A percentile compares a stretch with the other conserved stretches of the same genome.
These are phyloP conservation scores for Luvunga scandens DNA, from an alignment of 345 rosid species.

Conservation along the genomic window DNA sequence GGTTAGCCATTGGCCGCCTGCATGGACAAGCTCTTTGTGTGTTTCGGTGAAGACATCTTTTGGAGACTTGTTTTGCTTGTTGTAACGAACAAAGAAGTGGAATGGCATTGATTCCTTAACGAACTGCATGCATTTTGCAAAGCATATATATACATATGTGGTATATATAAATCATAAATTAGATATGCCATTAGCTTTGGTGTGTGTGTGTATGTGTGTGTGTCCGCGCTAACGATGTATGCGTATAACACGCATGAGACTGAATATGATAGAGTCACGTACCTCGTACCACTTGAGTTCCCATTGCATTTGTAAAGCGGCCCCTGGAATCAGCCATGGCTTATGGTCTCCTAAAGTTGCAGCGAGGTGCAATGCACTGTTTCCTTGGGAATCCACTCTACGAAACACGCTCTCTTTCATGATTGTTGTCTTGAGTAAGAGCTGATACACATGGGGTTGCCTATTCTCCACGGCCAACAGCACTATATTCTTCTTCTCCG, in stretches of 20 bases:
- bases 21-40: slow-evolving; percentile 32
- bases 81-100: slow-evolving; percentile 33
- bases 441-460: slow-evolving; percentile 38
- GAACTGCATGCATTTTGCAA: slow-evolving; percentile 25
- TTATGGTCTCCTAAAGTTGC: slow-evolving; percentile 37
- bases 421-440: slow-evolving; percentile 16
- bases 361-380: slow-evolving; percentile 55
- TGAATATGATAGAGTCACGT: neutral
- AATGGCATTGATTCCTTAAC: slow-evolving; percentile 40
- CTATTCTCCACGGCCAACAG: slow-evolving; percentile 52
- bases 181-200: neutral
- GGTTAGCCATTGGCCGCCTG: slow-evolving; percentile 47
- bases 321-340: slow-evolving; percentile 57
- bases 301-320: slow-evolving; percentile 66
- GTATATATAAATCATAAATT: too few species aligned
- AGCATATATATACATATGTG: too few species aligned
- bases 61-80: slow-evolving; percentile 29
- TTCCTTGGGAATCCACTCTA: slow-evolving; percentile 35
- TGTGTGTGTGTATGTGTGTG: too few species aligned
- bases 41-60: slow-evolving; percentile 32
- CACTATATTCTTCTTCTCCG: slow-evolving; percentile 17
- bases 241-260: neutral
- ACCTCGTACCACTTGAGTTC: slow-evolving; percentile 66
- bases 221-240: too few species aligned
- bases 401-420: slow-evolving; percentile 34